Base-by-base conservation (phyloP, 495 filamentous ascomycete species). In the Neurospora sp. region DNA sequence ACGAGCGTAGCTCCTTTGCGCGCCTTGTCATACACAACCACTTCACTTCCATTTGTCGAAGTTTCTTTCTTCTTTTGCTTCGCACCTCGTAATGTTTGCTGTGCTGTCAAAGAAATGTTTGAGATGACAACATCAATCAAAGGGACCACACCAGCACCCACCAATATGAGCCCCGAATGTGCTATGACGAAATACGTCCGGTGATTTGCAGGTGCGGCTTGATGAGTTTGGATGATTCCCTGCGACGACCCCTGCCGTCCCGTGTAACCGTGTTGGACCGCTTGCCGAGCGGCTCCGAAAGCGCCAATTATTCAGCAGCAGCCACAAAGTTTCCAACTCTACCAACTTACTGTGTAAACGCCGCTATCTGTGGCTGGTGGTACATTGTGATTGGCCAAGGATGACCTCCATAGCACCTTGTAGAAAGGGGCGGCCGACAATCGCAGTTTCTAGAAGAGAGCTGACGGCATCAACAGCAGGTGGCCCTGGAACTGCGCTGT, bases 401-500 rank as follows among this genome's bases (percentile, higher is more conserved):
- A 15, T 19, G 15, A 66, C 54, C 54, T 66, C 54, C 54, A 66
- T 66, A 66, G 54, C 54, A 66, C 54, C 54, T 34, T 17, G 28
- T 66, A 34, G 54, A 66, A 66, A 66, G 28, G 54, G 54, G 54
- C 54, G 15, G 54, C 54, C 54, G 54, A 66, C 28, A 17, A 34
- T 66, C 54, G 54, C 54, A 66, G 54, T 34, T 66, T 66, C 54
- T 66, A 66, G 54, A 66, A 66, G 54, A 62, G 54, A 66, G 54
- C 54, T 66, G 15, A 66, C 54, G 28, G 28, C 54, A 66, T 34
- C 54, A 66, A 66, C 28, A 34, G 38, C 38, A 34, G 31, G 31
- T 34, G 45, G 45, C 45, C 45, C 10, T 66, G 54, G 28, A 66
- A 66, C 54, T 15, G 54, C 28, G 54, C 54, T 66, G 54, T 66